Percentiles rank a stretch among this genome's conserved stretches.
These are phyloP conservation scores for Trichoderma reesei DNA, from an alignment of 495 filamentous ascomycete species.

Conservation along the genomic window DNA sequence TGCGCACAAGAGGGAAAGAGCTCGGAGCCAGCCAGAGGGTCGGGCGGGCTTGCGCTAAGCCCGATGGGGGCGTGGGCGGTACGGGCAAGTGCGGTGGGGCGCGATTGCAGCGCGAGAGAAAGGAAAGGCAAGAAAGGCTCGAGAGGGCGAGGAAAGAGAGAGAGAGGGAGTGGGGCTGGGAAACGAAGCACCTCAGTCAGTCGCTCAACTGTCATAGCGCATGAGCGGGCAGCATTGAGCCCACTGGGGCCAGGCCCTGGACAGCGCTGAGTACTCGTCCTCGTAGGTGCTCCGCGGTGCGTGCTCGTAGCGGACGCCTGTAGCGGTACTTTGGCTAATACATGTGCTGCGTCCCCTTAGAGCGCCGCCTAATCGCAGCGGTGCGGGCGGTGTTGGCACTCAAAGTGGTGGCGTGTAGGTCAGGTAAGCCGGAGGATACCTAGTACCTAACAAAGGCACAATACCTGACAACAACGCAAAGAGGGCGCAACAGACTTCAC, in stretches of 20 bases:
- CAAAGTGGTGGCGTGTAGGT: too few relatives aligned
- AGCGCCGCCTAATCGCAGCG: too few relatives aligned
- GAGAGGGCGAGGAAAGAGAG: too few relatives aligned
- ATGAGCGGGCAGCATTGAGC: not conserved
- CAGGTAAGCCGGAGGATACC: too few relatives aligned
- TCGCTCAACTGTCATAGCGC: not conserved
- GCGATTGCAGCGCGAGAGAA: not conserved
- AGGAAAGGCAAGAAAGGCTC: too few relatives aligned
- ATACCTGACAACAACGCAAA: too few relatives aligned
- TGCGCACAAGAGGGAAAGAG: not conserved
- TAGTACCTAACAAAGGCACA: too few relatives aligned
- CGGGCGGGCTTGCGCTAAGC: not conserved
- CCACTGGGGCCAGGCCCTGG: slow-evolving; percentile 6
- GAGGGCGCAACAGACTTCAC: too few relatives aligned
- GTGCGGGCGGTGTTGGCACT: too few relatives aligned
- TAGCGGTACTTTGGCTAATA: not conserved
- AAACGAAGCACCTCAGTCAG: not conserved
- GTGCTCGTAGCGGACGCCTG: too few relatives aligned
- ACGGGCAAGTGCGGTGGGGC: not conserved
- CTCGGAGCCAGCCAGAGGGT: slow-evolving; percentile 1
- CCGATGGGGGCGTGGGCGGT: not conserved
- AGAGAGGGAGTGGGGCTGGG: not conserved
- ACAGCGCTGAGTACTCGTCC: not conserved
- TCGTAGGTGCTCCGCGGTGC: too few relatives aligned
- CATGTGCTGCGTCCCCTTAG: too few relatives aligned